phyloP scores from a whole-genome alignment of 2,329 filamentous ascomycete genomes.

The Pseudogymnoascus sp. region DNA sequence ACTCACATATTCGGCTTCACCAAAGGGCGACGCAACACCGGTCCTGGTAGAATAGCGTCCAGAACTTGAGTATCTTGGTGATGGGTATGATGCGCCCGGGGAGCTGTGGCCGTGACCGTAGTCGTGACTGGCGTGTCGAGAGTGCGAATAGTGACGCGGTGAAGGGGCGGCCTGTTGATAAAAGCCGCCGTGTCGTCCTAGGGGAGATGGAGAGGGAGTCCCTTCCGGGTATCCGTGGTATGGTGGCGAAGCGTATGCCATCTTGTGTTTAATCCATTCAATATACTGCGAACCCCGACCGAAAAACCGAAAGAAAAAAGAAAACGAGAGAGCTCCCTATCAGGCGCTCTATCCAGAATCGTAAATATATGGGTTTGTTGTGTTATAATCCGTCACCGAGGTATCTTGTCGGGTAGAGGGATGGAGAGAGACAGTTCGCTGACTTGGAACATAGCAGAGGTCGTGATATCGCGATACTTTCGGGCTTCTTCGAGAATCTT shows the following conservation, averaged over 20 bases:
- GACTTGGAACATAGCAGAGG: conserved; percentile 13
- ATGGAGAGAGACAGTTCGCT: conserved; percentile 4
- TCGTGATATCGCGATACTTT: conserved; percentile 4
- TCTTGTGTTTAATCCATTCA: conserved; percentile 11
- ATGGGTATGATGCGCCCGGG: conserved; percentile 25
- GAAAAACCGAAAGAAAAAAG: conserved; percentile 10
- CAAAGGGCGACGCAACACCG: conserved; percentile 16
- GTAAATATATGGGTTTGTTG: conserved; percentile 11
- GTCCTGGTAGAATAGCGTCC: conserved; percentile 31
- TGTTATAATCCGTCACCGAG: conserved; percentile 12
- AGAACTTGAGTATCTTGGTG: conserved; percentile 32
- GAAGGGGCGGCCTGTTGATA: conserved; percentile 23
- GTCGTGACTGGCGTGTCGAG: conserved; percentile 29
- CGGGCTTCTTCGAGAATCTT: background rate
- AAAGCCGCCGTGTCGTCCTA: conserved; percentile 28
- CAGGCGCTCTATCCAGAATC: conserved; percentile 8
- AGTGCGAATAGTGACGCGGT: conserved; percentile 24
- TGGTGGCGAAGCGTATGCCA: conserved; percentile 17
- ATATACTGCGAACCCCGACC: conserved; percentile 6
- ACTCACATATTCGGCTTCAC: conserved; percentile 33
- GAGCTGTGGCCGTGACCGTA: conserved; percentile 26
- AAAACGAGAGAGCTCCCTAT: background rate
- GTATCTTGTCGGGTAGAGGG: conserved; percentile 14
- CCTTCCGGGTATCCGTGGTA: conserved; percentile 29
- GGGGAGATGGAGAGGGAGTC: conserved; percentile 30